phyloP scores from a whole-genome alignment of 257 asterid genomes.

The Osmanthus fragrans region DNA sequence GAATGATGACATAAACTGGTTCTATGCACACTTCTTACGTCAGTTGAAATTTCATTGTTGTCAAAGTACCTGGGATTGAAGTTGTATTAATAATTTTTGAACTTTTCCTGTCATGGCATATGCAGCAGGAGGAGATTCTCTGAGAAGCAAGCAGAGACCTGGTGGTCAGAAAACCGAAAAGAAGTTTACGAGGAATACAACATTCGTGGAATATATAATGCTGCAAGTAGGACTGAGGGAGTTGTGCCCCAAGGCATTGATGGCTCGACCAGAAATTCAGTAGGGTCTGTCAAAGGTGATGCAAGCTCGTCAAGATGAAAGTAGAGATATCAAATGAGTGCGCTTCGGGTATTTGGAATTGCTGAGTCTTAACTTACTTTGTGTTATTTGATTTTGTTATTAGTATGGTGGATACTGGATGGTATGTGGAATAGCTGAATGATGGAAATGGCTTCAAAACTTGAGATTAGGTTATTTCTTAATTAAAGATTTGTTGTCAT shows the following conservation, averaged over 20 bases:
- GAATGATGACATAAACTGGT: background rate
- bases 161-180: conserved; percentile 61
- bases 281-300: background rate
- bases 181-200: conserved; percentile 47
- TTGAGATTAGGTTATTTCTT: too few relatives aligned
- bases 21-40: background rate
- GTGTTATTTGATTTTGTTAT: background rate
- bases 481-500: too few relatives aligned
- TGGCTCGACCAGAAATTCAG: background rate
- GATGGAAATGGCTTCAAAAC: too few relatives aligned
- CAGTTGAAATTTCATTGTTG: background rate
- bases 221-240: conserved; percentile 46
- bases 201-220: conserved; percentile 40
- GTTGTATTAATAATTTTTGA: background rate
- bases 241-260: conserved; percentile 22
- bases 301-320: conserved; percentile 45
- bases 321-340: conserved; percentile 56
- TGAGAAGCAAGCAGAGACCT: conserved; percentile 55
- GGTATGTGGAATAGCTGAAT: background rate
- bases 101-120: background rate
- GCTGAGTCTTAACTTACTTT: background rate
- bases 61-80: background rate
- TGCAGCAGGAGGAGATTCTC: conserved; percentile 55
- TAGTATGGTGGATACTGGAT: background rate
- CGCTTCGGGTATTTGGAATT: conserved; percentile 45